Evolutionary conservation across 1,139 yeast species (phyloP).

Genomic region (Casaregolazyma suthepensis): DNA sequence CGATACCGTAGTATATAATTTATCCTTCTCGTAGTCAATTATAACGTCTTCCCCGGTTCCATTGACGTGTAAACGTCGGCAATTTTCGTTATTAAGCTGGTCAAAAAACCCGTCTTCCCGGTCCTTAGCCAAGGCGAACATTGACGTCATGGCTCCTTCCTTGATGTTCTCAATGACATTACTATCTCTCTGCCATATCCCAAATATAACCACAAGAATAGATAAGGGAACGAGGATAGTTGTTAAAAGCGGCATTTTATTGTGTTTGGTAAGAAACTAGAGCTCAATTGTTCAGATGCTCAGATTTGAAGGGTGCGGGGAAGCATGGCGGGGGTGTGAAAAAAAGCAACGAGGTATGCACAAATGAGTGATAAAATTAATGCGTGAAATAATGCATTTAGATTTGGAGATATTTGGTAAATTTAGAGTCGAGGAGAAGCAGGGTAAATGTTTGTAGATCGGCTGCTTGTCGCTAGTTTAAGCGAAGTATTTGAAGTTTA

Average conservation of each 20-base stretch:
- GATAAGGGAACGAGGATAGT: background rate
- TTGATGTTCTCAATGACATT: background rate
- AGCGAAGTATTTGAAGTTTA: too few relatives aligned
- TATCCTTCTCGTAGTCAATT: slow-evolving; percentile 4
- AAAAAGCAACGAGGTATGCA: background rate
- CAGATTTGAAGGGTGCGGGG: background rate
- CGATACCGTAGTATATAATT: background rate
- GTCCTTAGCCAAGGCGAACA: background rate
- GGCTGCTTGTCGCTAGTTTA: too few relatives aligned
- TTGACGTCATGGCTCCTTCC: background rate
- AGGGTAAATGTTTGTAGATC: too few relatives aligned
- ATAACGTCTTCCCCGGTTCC: slow-evolving; percentile 5
- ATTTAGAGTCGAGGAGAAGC: too few relatives aligned
- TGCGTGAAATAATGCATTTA: background rate
- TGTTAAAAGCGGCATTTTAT: background rate
- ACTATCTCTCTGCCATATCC: background rate
- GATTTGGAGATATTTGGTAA: background rate
- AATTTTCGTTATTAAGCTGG: background rate
- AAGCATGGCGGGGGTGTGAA: background rate
- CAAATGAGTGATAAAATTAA: background rate
- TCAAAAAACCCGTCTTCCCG: background rate
- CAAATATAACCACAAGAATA: background rate
- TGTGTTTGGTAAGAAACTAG: background rate
- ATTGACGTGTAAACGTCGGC: background rate
- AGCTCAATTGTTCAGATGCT: background rate